Base-by-base conservation (phyloP, 495 filamentous ascomycete genomes). In the Achaetomiella virescens region DNA sequence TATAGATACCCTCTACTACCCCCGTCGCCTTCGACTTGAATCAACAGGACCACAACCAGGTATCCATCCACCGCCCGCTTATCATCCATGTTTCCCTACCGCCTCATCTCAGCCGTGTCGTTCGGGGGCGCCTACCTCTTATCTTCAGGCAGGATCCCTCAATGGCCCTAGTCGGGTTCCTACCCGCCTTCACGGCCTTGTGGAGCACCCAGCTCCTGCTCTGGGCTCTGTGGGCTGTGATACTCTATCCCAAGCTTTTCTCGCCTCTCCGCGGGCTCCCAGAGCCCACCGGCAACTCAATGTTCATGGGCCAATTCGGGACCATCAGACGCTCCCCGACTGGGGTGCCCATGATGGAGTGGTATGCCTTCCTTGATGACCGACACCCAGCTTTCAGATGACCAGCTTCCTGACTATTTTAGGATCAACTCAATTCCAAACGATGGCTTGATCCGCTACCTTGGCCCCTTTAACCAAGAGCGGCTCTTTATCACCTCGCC, bases 371-470 rank as follows among this genome's bases (percentile, higher is more conserved):
- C 55, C 22, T 55, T 37, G 5, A 35, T 12, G 20, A 11, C 21
- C 1, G 40, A 6, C 3, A 38, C 11, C 2, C 15, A 38, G 18
- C 10, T 33, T 10, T 11, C 33, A 20, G 29, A 29, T 58, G 8
- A 27, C 12, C 31, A 18, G 24, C 40, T 48, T 27, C 12, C 48
- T 52, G 24, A 52, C 25, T 6, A 10, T 7, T 12, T 0, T 59
- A 80, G 79, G 90, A 75, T 84, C 49, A 78, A 85, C 42, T 81
- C 73, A 1, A 74, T 95, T 29, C 87, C 89, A n/a, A 91, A 97
- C 59, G 80, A 92, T 43, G 91, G 91, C 9, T 66, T 96, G n/a
- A 88, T 97, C 44, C 79, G 84, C 27, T 92, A 95, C 66, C 74
- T 80, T 12, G 80, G 78, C 15, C 50, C 84, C 6, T 82, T 86